Evolutionary conservation across 2,329 filamentous ascomycete species (phyloP), one percentile per base, ranked within the genome.

Genomic region (Cladobotryum protrusum): DNA sequence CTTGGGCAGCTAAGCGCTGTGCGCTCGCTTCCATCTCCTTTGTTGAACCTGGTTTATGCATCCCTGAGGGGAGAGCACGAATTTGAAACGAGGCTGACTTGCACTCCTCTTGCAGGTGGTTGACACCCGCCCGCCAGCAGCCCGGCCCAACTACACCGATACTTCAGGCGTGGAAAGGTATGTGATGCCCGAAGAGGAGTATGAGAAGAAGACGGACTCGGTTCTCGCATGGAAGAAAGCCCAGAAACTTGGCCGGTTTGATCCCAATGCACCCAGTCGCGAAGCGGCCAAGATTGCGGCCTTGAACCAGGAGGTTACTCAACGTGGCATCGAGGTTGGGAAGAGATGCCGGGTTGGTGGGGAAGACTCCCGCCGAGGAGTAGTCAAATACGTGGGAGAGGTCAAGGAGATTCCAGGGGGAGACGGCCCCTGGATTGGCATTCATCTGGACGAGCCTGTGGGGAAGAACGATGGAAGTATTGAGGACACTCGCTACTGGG

Each of bases 191-290:
- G 76, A 79, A 47, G 78, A 85, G 45, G 86, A 91, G 63, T 99
- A 99, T 70, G 89, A 90, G 65, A 82, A 83, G 62, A 89, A 91
- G 63, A 76, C 83, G 40, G 89, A 96, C 69, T 92, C 87, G 3
- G 93, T 99, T 13, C 79, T 96, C 19, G 88, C 91, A 5, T 97
- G 90, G 90, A 99, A 99, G 72, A 92, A 88, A 72, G 75, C 83
- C n/a, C 85, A 96, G 68, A 91, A 95, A 66, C 81, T 97, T n/a
- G 93, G 93, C 45, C 88, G 93, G 34, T 99, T 99, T 70, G 89
- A 97, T 64, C 93, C 93, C 12, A 77, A 85, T 59, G 89, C 90
- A 7, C 83, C 87, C 15, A 81, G 76, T 53, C 79, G 86, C 18
- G 85, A 90, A 64, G 77, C 88, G 63, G 79, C 87, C 55, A 87